phyloP scores from a whole-genome alignment of 257 asterid species.

The Marsdenia floribunda region DNA sequence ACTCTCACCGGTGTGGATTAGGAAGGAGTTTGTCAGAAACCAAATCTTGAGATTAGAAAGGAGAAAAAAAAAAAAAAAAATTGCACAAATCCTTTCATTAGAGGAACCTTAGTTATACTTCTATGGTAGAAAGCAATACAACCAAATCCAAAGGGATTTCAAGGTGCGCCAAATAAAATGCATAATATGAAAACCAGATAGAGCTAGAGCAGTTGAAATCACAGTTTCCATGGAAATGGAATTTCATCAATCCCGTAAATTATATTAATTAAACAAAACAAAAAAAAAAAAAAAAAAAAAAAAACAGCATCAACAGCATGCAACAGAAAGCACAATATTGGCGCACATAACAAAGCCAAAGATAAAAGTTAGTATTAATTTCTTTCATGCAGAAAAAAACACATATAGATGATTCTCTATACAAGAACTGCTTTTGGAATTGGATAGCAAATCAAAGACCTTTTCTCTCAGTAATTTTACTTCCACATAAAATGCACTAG shows the following conservation, averaged over 20 bases:
- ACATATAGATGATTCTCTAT: neutral
- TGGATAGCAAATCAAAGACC: neutral
- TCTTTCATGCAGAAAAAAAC: neutral
- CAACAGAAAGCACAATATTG: neutral
- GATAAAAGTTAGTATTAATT: neutral
- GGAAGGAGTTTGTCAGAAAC: neutral
- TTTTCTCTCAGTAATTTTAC: neutral
- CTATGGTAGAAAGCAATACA: neutral
- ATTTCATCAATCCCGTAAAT: neutral
- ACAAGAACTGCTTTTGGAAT: neutral
- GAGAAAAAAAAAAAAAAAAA: neutral
- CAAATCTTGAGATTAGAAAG: neutral
- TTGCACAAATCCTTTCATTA: neutral
- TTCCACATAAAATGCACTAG: neutral
- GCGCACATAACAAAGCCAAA: neutral
- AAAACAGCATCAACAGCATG: neutral
- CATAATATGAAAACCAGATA: neutral
- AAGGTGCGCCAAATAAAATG: neutral
- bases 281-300: neutral
- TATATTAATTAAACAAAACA: neutral
- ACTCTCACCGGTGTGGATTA: neutral
- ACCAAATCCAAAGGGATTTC: neutral
- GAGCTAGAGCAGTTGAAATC: neutral
- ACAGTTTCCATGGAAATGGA: neutral
- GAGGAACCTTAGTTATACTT: neutral